phyloP scores from a whole-genome alignment of 345 rosid species.

The Linum lewisii region DNA sequence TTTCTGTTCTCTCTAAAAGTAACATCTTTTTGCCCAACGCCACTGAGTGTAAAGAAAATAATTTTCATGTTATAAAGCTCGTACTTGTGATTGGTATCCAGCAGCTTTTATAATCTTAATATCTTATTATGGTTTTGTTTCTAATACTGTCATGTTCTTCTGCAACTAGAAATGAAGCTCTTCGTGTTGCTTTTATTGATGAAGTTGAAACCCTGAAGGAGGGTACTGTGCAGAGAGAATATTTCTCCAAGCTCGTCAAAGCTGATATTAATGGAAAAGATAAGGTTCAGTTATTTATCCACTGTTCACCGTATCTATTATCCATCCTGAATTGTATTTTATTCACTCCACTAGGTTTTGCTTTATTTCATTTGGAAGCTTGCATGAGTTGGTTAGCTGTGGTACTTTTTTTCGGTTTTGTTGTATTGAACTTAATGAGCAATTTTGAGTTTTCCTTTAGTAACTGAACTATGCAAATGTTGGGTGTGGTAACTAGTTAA shows the following conservation, averaged over 20 bases:
- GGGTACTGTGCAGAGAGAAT: constrained; percentile 66
- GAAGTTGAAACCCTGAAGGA: constrained; percentile 70
- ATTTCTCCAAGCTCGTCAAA: constrained; percentile 88
- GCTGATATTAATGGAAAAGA: constrained; percentile 95
- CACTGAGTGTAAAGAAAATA: too few relatives aligned
- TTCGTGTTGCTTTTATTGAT: constrained; percentile 93
- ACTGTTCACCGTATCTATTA: not conserved
- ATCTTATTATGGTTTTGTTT: not conserved
- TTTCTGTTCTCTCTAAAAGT: too few relatives aligned
- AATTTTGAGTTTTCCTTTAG: not conserved
- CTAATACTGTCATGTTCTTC: constrained; percentile 8
- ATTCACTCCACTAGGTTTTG: not conserved
- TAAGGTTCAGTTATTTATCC: constrained; percentile 37
- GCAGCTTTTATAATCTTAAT: not conserved
- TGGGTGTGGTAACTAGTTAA: not conserved
- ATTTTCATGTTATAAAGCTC: too few relatives aligned
- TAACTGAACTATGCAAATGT: not conserved
- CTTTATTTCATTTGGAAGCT: not conserved
- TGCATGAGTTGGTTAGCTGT: not conserved
- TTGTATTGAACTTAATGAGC: not conserved
- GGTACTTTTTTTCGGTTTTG: not conserved
- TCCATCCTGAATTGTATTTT: not conserved
- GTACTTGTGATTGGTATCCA: not conserved
- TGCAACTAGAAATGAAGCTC: constrained; percentile 81
- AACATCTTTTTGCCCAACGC: too few relatives aligned